Evolutionary conservation across 352 stramenopile species (phyloP).

Genomic region (Thraustotheca clavata): DNA sequence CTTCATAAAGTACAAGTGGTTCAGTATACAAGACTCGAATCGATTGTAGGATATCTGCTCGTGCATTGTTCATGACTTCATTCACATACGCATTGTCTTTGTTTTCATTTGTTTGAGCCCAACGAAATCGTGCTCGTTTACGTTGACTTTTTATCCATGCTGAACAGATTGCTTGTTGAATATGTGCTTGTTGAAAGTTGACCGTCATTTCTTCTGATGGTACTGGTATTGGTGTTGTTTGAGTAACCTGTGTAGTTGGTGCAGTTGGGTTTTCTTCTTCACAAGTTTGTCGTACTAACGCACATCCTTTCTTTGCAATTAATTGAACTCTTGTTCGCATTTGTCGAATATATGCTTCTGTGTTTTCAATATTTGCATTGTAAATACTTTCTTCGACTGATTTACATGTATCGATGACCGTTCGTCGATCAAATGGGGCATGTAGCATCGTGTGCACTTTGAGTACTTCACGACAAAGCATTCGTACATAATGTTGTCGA

Average conservation of each 20-base stretch:
- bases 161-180: not conserved
- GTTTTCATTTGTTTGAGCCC: not conserved
- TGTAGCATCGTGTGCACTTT: conserved; percentile 14
- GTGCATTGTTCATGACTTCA: not conserved
- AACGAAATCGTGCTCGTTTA: conserved; percentile 3
- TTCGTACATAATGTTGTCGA: conserved; percentile 1
- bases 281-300: not conserved
- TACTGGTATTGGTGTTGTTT: not conserved
- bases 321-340: conserved; percentile 2
- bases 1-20: not conserved
- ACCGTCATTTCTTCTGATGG: not conserved
- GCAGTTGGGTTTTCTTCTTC: not conserved
- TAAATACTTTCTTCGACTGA: not conserved
- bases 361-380: not conserved
- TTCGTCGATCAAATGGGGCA: not conserved
- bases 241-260: not conserved
- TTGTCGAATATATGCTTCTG: not conserved
- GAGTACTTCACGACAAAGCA: conserved; percentile 2
- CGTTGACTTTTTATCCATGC: conserved; percentile 8
- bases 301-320: conserved; percentile 11
- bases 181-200: conserved; percentile 15
- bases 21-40: conserved; percentile 2
- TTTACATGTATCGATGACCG: not conserved
- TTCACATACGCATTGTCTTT: conserved; percentile 11
- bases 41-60: conserved; percentile 1